Evolutionary conservation across 345 rosid species (phyloP).

Genomic region (Moringa oleifera): DNA sequence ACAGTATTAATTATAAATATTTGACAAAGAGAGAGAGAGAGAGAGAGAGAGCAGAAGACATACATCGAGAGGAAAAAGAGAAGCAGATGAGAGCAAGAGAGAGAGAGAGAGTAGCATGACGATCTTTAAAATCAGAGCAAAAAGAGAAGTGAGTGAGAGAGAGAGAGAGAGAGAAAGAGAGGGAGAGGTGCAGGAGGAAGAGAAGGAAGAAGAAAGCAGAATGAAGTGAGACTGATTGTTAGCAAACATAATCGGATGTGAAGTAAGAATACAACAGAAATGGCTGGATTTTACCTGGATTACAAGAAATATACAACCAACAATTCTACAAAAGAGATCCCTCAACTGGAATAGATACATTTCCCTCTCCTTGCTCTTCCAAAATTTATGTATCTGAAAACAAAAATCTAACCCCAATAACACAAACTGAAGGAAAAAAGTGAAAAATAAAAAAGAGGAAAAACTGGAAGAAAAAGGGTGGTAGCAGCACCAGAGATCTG

Average conservation of each 20-base stretch:
- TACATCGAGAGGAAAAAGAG: too few species aligned
- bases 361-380: slow-evolving; percentile 17
- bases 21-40: background rate
- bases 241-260: too few species aligned
- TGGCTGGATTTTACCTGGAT: slow-evolving; percentile 13
- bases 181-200: too few species aligned
- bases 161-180: too few species aligned
- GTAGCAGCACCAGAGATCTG: background rate
- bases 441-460: slow-evolving; percentile 1
- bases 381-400: slow-evolving; percentile 20
- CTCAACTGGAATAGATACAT: slow-evolving; percentile 7
- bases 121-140: too few species aligned
- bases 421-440: too few species aligned
- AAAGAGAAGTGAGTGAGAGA: too few species aligned
- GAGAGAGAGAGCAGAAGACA: background rate
- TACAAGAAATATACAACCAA: slow-evolving; percentile 20
- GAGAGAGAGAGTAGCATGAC: background rate
- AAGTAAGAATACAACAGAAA: slow-evolving; percentile 8
- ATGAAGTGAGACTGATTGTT: too few species aligned
- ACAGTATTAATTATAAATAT: too few species aligned
- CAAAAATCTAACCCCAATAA: slow-evolving; percentile 11
- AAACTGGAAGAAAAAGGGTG: too few species aligned
- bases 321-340: slow-evolving; percentile 17
- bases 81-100: background rate
- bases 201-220: too few species aligned